Base-by-base conservation (phyloP, 768 basidiomycete species). In the Phylloporus sp. region DNA sequence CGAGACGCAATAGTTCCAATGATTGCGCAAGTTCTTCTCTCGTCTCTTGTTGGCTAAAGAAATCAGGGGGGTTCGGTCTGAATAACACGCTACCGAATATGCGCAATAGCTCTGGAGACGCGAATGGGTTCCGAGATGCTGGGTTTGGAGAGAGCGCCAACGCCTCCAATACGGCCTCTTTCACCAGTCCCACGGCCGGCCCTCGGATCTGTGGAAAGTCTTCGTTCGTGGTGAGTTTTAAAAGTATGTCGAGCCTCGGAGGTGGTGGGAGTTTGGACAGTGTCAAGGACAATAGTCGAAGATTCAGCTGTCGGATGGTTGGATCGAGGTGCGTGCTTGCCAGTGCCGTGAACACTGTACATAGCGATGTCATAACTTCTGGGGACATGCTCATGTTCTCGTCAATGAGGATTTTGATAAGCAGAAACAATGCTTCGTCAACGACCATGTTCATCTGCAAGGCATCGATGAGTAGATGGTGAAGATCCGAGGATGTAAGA, bases 131-230 rank as follows among this genome's bases (percentile, higher is more conserved):
- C 24, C 66, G 58, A 29, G 52, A 35, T 38, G 55, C 55, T 3
- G 35, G 47, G 24, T 46, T 38, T 4, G 56, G 16, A 6, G 64
- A 60, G 11, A 70, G 56, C 9, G 78, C 54, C 2, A 79, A 65
- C 0, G 75, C 79, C 44, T 84, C 78, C 11, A 90, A 64, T 1
- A 84, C 69, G 2, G 80, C 79, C 45, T 90, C 86, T 62, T 85
- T 86, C 1, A 88, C 74, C 2, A 90, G 71, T 0, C 84, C 83
- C 0, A 91, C 74, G 0, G 84, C 79, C 1, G 86, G 84, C 0
- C 81, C 79, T 9, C 82, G 76, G 76, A 90, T 86, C 59, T 86
- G 84, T 0, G 83, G 83, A 41, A 79, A 78, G 15, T 79, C 70
- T 6, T 66, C 65, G 50, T 80, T 73, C 10, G 60, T 55, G 16